Evolutionary conservation across 1,139 yeast genomes (phyloP).

Genomic region (Arxiozyma bovina): DNA sequence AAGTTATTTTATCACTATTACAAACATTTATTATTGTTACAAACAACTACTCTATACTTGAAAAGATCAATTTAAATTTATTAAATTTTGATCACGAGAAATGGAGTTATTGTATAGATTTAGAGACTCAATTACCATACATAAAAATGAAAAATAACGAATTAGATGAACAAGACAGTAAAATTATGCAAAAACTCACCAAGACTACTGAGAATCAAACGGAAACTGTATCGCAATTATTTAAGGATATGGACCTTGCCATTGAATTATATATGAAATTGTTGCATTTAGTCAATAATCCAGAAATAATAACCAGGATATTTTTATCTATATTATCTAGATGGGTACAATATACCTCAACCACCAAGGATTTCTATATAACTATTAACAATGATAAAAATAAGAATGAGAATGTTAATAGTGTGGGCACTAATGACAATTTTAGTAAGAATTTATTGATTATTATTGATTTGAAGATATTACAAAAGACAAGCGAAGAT

Average conservation of each 20-base stretch:
- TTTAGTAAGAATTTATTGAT: slow-evolving; percentile 46
- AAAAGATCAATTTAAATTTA: slow-evolving; percentile 38
- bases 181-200: not conserved
- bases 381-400: not conserved
- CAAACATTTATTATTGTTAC: slow-evolving; percentile 41
- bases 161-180: slow-evolving; percentile 8
- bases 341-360: slow-evolving; percentile 41
- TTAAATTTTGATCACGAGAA: slow-evolving; percentile 37
- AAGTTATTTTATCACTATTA: slow-evolving; percentile 41
- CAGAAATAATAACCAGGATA: slow-evolving; percentile 38
- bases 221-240: slow-evolving; percentile 28
- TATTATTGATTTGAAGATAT: slow-evolving; percentile 52
- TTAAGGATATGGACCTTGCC: slow-evolving; percentile 45
- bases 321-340: slow-evolving; percentile 48
- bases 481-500: slow-evolving; percentile 53
- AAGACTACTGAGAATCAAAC: slow-evolving; percentile 5
- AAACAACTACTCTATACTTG: slow-evolving; percentile 32
- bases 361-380: not conserved
- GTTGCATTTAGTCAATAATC: slow-evolving; percentile 45
- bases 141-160: slow-evolving; percentile 29
- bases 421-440: slow-evolving; percentile 18
- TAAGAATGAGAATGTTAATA: slow-evolving; percentile 10
- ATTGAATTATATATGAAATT: slow-evolving; percentile 41
- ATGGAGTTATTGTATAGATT: slow-evolving; percentile 41
- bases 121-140: slow-evolving; percentile 47